phyloP scores from a whole-genome alignment of 1,284 basidiomycete species.

The Chondrostereum purpureum region DNA sequence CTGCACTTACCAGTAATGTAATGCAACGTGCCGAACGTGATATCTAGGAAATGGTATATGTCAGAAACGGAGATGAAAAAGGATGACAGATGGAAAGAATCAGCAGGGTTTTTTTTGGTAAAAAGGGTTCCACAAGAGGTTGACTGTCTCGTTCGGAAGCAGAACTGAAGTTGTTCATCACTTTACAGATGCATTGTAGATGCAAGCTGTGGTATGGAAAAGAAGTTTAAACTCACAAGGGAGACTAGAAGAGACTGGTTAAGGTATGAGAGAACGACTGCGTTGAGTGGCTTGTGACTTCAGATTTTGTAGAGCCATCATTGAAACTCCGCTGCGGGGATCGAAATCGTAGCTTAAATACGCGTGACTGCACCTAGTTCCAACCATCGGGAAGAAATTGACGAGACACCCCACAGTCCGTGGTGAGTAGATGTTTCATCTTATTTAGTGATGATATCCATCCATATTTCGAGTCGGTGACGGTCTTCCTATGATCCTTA shows the following conservation, averaged over 20 bases:
- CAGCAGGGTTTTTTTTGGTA: slow-evolving; percentile 56
- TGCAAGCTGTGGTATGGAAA: neutral
- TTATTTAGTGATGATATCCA: slow-evolving; percentile 61
- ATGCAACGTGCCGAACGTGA: slow-evolving; percentile 3
- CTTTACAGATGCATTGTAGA: neutral
- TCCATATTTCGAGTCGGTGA: slow-evolving; percentile 67
- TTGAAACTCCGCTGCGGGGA: too few species aligned
- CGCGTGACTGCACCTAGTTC: too few species aligned
- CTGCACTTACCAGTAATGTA: too few species aligned
- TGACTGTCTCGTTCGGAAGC: slow-evolving; percentile 71
- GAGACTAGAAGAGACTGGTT: too few species aligned
- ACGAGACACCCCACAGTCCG: too few species aligned
- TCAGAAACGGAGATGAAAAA: slow-evolving; percentile 6
- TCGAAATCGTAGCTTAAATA: too few species aligned
- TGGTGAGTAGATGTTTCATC: too few species aligned
- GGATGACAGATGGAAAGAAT: slow-evolving; percentile 26
- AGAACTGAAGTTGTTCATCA: slow-evolving; percentile 72
- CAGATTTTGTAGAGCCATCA: too few species aligned
- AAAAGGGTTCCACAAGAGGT: slow-evolving; percentile 66
- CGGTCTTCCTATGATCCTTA: slow-evolving; percentile 53
- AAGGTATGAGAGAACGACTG: too few species aligned
- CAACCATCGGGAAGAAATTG: too few species aligned
- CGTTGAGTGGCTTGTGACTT: too few species aligned
- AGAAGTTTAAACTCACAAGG: too few species aligned
- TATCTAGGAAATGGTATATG: neutral